Base-by-base conservation (phyloP, 768 basidiomycete genomes). In the Hygrocybe punicea region DNA sequence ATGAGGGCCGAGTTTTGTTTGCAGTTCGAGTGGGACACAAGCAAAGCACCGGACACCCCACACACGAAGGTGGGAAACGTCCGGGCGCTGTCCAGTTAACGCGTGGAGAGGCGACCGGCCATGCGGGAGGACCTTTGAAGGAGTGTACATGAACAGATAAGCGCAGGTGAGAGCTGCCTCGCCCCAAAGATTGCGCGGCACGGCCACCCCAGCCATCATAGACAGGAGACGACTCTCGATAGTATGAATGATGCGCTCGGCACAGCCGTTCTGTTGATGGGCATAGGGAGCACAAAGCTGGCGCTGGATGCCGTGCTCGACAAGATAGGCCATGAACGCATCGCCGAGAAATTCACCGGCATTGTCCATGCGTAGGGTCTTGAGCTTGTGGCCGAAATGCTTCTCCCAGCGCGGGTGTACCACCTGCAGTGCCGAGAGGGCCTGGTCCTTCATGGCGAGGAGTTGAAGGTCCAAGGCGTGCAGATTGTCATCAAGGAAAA, bases 11-110 rank as follows among this genome's bases (percentile, higher is more conserved):
- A 69, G 58, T 42, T 73, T 77, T 19, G 57, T 56, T 1, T 64
- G 65, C 17, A 57, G 25, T 6, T 58, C 60, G 68, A 69, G 37
- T n/a, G 69, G 63, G 2, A 70, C 50, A 14, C 63, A 55, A 4
- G 76, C 76, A 62, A 64, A 73, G 0, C 70, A 67, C 46, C 67
- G 65, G n/a, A 64, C 62, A 7, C 71, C 69, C 63, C 64, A 74
- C 4, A 71, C 69, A 1, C 64, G 61, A 7, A 71, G 60, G 29
- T 66, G 60, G 0, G 65, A 64, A 1, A 74, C 47, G 39, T 73
- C 62, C 0, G 69, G 71, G 44, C 71, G 70, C 5, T 13, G 10
- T 4, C 56, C 45, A 19, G 55, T 40, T 36, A 70, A 47, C 0
- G 53, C 33, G 33, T 71, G 63, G 42, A 59, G 63, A 0, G 67